Conservation (phyloP, 2,329 filamentous ascomycete genomes). For the Cladophialophora psammophila region DNA sequence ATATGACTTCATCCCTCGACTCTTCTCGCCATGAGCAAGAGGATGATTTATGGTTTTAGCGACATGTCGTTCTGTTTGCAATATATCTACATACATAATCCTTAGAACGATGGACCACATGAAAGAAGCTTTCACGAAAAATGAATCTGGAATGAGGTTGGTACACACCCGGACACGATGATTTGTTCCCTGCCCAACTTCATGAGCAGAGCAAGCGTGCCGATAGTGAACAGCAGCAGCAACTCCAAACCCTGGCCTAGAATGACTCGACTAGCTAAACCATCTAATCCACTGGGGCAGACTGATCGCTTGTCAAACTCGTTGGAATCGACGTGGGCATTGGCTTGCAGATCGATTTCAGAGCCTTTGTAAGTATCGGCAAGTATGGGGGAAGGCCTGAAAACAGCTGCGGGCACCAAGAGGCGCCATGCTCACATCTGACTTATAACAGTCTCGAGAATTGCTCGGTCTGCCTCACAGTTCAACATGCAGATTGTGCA, state of each 20-base stretch:
- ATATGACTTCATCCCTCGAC: conserved; percentile 13
- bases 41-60: background rate
- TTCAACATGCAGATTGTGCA: background rate
- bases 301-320: background rate
- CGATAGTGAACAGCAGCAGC: background rate
- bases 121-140: background rate
- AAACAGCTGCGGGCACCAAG: background rate
- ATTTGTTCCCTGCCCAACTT: background rate
- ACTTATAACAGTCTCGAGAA: background rate
- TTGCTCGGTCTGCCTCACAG: background rate
- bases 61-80: background rate
- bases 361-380: background rate
- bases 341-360: background rate
- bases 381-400: background rate
- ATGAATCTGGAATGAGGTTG: background rate
- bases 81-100: background rate
- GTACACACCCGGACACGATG: background rate
- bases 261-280: background rate
- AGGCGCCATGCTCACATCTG: background rate
- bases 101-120: background rate
- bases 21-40: background rate
- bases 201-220: background rate
- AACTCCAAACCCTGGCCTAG: background rate
- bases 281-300: background rate
- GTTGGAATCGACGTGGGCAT: background rate